Conservation (phyloP, 2,329 filamentous ascomycete species). For the Coleophoma crateriformis region DNA sequence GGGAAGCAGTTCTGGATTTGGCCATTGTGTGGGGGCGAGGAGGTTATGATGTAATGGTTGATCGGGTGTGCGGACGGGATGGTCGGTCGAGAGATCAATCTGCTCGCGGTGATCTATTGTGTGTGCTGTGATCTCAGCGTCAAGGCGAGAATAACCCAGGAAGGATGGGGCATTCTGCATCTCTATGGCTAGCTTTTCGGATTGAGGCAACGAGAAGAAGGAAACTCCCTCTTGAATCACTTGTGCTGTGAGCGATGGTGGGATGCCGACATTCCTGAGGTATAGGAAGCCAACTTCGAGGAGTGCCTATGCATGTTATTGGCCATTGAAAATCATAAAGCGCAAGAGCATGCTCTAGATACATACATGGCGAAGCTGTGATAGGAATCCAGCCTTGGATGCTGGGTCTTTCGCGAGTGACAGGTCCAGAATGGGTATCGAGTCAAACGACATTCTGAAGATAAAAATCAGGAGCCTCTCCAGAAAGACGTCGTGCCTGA, state of each 20-base stretch:
- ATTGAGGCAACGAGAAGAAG: conserved; percentile 72
- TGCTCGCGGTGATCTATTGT: conserved; percentile 78
- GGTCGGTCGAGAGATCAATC: conserved; percentile 78
- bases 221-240: conserved; percentile 63
- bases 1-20: conserved; percentile 55
- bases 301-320: conserved; percentile 41
- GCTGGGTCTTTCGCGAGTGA: conserved; percentile 55
- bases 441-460: conserved; percentile 48
- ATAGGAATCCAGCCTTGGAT: conserved; percentile 68
- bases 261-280: conserved; percentile 72
- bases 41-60: conserved; percentile 72
- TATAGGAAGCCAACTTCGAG: conserved; percentile 88
- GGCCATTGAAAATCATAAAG: background rate
- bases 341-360: background rate
- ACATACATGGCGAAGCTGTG: conserved; percentile 53
- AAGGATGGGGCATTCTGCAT: conserved; percentile 72
- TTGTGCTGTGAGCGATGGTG: conserved; percentile 55
- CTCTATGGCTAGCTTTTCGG: conserved; percentile 71
- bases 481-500: background rate
- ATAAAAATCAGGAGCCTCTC: background rate
- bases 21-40: conserved; percentile 77
- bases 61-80: conserved; percentile 54
- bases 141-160: conserved; percentile 62
- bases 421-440: conserved; percentile 74
- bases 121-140: conserved; percentile 67